Percentiles rank a stretch among this genome's conserved stretches.
Conservation (phyloP, 345 rosid genomes). For the Diplotaxis tenuifolia region DNA sequence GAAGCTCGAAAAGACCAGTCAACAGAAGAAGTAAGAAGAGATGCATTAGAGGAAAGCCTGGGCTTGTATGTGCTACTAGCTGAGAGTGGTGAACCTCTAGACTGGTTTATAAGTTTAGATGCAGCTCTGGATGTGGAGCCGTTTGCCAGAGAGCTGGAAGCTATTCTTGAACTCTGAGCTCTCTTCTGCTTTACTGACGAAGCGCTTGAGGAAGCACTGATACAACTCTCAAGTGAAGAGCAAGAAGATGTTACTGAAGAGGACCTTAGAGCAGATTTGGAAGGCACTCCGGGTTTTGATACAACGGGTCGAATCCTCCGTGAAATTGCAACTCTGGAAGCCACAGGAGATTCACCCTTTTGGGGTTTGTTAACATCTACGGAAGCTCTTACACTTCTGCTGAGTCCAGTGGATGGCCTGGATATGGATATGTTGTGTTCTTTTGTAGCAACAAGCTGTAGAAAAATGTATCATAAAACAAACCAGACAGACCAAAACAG, state of each 20-base stretch:
- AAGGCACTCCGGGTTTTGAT: conserved; percentile 48
- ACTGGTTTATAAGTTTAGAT: conserved; percentile 41
- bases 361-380: conserved; percentile 49
- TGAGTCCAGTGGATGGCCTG: conserved; percentile 50
- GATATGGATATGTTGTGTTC: conserved; percentile 42
- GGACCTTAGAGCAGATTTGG: conserved; percentile 40
- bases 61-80: conserved; percentile 45
- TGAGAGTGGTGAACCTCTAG: conserved; percentile 41
- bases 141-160: conserved; percentile 38
- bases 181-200: conserved; percentile 39
- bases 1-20: conserved; percentile 75
- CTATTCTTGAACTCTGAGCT: conserved; percentile 38
- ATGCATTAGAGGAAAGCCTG: conserved; percentile 50
- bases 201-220: conserved; percentile 52
- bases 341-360: conserved; percentile 50
- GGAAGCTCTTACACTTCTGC: conserved; percentile 51
- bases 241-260: conserved; percentile 55
- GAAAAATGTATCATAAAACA: conserved; percentile 22
- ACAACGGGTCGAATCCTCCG: conserved; percentile 39
- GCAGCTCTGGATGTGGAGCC: conserved; percentile 38
- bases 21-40: conserved; percentile 70
- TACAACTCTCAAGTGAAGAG: conserved; percentile 65
- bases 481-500: not conserved
- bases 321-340: conserved; percentile 37
- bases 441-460: conserved; percentile 44